These are phyloP conservation scores for Orobanche coerulescens DNA, from an alignment of 257 asterid genomes.

Conservation along the genomic window DNA sequence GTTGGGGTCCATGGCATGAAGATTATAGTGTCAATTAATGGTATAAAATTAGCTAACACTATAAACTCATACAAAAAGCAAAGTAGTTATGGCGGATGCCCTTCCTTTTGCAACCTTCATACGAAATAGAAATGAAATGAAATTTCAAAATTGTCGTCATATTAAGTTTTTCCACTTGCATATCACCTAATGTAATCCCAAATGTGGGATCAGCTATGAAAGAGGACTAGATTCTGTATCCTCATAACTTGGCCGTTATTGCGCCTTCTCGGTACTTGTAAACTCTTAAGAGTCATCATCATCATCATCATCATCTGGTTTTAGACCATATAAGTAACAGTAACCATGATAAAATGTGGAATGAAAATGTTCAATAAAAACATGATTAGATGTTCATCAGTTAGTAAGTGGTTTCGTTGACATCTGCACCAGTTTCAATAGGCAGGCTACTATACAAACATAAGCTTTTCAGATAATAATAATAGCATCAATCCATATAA, in stretches of 20 bases:
- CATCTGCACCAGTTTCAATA: slow-evolving; percentile 13
- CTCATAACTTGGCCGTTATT: neutral
- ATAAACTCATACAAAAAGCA: too few species aligned
- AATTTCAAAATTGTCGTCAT: too few species aligned
- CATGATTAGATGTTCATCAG: slow-evolving; percentile 14
- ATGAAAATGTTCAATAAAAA: slow-evolving; percentile 9
- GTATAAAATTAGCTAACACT: too few species aligned
- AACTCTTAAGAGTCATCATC: neutral
- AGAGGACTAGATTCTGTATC: neutral
- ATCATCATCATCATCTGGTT: too few species aligned
- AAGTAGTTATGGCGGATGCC: too few species aligned
- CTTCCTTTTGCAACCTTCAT: too few species aligned
- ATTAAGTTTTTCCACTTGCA: too few species aligned
- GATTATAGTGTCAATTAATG: too few species aligned
- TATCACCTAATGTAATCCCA: slow-evolving; percentile 1
- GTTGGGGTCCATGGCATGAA: too few species aligned
- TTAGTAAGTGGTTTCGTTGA: slow-evolving; percentile 5
- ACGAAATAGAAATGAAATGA: too few species aligned
- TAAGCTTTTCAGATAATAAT: slow-evolving; percentile 19
- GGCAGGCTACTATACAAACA: slow-evolving; percentile 6
- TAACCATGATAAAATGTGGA: slow-evolving; percentile 10
- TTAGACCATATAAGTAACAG: neutral
- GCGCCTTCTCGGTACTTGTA: neutral
- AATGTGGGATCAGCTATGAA: slow-evolving; percentile 1
- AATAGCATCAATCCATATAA: slow-evolving; percentile 8